Evolutionary conservation across 345 rosid genomes (phyloP), one percentile per base, ranked within the genome.

Genomic region (Salix caprea): DNA sequence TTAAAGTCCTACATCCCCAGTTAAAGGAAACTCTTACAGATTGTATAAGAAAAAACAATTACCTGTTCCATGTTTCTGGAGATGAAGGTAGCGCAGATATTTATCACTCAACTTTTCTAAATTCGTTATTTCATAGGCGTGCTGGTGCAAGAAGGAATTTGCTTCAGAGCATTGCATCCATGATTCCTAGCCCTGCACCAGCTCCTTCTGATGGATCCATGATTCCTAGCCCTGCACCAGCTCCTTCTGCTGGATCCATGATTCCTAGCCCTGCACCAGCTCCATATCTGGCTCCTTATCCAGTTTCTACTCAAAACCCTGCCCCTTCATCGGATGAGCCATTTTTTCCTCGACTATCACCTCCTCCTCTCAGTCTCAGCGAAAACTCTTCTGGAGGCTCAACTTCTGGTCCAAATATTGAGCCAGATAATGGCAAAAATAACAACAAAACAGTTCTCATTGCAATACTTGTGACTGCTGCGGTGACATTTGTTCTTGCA

Each of bases 381-480:
- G 61, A 81, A 67, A 78, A 28, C 7, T 19, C 79, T 78, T 72
- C 88, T 37, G 66, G 40, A 62, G 81, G 61, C 65, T 44, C 82
- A 52, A 72, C 50, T 58, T 76, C 92, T 52, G 82, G 70, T 75
- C 34, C 90, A 23, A 44, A 26, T 65, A 62, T 74, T 26, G 79
- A 77, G 50, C 48, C 79, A 28, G 75, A 76, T 65, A 58, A 39
- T 61, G 81, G 73, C 50, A 84, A 77, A 50, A 75, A 74, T 61
- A 79, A 83, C 73, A 76, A 69, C 69, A 78, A 75, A 66, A 56
- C 87, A 75, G 73, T 94, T 74, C 72, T 92, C 64, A 81, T 92
- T 72, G 99, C 97, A 52, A 92, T 89, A 44, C 91, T 81, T 75
- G 85, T 82, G 69, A 96, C 98, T 70, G 96, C 98, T 28, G 76